Evolutionary conservation across 495 filamentous ascomycete genomes (phyloP).

Genomic region (Penicillium desertorum): DNA sequence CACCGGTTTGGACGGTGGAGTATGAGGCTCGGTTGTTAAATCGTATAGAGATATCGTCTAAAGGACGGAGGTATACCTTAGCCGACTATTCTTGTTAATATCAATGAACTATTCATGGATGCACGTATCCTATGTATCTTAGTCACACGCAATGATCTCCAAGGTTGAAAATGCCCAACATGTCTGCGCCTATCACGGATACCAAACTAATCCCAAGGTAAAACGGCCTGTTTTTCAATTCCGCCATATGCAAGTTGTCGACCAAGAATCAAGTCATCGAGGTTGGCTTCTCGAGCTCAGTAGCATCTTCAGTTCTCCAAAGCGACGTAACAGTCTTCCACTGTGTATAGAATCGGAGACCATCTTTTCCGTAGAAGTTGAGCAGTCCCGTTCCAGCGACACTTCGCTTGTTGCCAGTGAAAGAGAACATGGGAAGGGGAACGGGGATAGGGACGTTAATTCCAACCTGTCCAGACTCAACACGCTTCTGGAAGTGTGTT

Average conservation of each 20-base stretch:
- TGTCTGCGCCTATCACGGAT: not conserved
- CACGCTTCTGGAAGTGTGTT: slow-evolving; percentile 61
- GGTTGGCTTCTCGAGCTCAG: not conserved
- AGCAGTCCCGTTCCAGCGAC: slow-evolving; percentile 82
- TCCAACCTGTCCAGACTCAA: slow-evolving; percentile 57
- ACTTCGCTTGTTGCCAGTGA: slow-evolving; percentile 98
- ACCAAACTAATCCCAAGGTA: not conserved
- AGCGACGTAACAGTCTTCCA: slow-evolving; percentile 93
- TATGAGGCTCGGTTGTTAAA: too few relatives aligned
- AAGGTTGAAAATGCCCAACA: not conserved
- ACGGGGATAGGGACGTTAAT: slow-evolving; percentile 76
- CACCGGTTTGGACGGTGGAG: too few relatives aligned
- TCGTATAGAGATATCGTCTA: too few relatives aligned
- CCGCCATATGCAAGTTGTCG: not conserved
- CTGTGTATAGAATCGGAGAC: slow-evolving; percentile 93
- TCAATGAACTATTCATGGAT: too few relatives aligned
- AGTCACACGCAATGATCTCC: not conserved
- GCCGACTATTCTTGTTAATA: too few relatives aligned
- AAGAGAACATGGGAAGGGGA: slow-evolving; percentile 92
- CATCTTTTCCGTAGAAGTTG: slow-evolving; percentile 92
- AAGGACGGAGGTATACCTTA: too few relatives aligned
- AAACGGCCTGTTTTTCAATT: not conserved
- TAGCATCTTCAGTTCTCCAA: slow-evolving; percentile 82
- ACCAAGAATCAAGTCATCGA: not conserved
- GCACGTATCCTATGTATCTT: too few relatives aligned